These are phyloP conservation scores for Solanum pimpinellifolium DNA, from an alignment of 257 asterid species.

Conservation along the genomic window DNA sequence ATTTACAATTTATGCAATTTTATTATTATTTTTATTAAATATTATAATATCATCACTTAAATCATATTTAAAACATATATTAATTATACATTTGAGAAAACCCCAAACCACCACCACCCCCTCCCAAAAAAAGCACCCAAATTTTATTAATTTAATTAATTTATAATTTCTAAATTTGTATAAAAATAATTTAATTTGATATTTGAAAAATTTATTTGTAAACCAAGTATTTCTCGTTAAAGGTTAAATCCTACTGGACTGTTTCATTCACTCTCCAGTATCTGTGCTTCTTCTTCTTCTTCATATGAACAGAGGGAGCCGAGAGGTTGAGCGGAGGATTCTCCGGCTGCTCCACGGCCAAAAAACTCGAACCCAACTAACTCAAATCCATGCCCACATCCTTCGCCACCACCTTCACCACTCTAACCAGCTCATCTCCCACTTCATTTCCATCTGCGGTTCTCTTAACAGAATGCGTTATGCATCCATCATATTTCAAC, in stretches of 20 bases:
- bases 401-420: constrained; percentile 33
- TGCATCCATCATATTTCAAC: constrained; percentile 21
- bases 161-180: no score
- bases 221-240: not conserved
- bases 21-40: no score
- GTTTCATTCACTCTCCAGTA: not conserved
- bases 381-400: constrained; percentile 29
- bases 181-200: no score
- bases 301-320: constrained; percentile 12
- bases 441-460: constrained; percentile 31
- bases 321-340: constrained; percentile 25
- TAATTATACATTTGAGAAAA: no score
- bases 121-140: not conserved
- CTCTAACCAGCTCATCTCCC: constrained; percentile 32
- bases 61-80: no score
- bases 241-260: not conserved
- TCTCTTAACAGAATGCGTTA: constrained; percentile 19
- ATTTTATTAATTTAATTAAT: no score
- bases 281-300: not conserved
- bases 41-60: not conserved
- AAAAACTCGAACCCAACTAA: constrained; percentile 20
- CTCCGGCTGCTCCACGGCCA: constrained; percentile 39
- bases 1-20: no score
- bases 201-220: no score
- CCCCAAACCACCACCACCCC: not conserved